Percentiles rank a stretch among this genome's conserved stretches.
Evolutionary conservation across 306 rosid species (phyloP).

Genomic region (Quercus robur): DNA sequence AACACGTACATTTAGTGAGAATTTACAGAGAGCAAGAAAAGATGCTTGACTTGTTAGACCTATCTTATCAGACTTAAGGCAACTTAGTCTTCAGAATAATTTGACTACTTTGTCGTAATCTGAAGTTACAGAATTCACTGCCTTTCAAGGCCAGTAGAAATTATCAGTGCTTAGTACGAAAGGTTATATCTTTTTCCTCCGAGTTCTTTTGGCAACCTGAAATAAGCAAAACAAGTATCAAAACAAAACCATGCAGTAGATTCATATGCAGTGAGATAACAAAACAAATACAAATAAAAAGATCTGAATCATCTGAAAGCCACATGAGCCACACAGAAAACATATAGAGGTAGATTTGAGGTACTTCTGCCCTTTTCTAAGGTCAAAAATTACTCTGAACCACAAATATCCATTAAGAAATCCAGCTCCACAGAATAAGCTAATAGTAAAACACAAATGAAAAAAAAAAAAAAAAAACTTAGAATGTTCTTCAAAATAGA

Average conservation of each 20-base stretch:
- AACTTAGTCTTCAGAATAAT: neutral
- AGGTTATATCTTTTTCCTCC: constrained; percentile 13
- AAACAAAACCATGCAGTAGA: neutral
- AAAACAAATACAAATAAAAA: neutral
- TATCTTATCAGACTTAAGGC: neutral
- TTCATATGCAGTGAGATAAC: neutral
- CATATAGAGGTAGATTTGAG: neutral
- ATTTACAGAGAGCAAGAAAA: neutral
- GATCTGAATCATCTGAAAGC: neutral
- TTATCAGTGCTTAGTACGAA: neutral
- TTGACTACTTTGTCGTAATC: neutral
- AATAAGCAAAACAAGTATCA: neutral
- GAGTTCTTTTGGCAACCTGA: constrained; percentile 35
- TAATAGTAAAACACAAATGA: neutral
- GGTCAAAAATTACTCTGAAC: neutral
- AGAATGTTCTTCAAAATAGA: neutral
- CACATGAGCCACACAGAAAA: neutral
- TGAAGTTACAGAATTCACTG: neutral
- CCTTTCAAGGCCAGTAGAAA: neutral
- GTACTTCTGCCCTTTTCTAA: neutral
- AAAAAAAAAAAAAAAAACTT: neutral
- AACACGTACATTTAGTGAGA: neutral
- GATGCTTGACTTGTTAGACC: neutral
- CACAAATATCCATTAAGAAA: neutral
- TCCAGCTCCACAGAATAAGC: neutral